phyloP scores from a whole-genome alignment of 1,284 basidiomycete genomes.

The Leccinum huronense region DNA sequence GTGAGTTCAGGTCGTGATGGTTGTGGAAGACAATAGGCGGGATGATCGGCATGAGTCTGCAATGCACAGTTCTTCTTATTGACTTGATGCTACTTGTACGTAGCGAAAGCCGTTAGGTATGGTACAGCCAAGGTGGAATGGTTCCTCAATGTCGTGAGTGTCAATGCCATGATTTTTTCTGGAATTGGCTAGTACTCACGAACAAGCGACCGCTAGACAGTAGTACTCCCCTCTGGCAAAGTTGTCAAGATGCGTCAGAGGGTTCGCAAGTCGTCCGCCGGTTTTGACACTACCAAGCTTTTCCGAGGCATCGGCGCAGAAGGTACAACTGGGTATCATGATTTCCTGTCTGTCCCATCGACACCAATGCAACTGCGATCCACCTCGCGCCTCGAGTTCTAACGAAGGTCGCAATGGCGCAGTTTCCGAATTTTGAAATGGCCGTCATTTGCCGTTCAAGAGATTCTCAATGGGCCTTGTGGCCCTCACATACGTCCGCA shows the following conservation, averaged over 20 bases:
- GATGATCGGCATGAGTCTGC: slow-evolving; percentile 51
- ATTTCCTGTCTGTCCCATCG: too few species aligned
- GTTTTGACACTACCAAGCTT: slow-evolving; percentile 76
- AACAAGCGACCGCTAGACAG: slow-evolving; percentile 45
- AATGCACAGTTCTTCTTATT: not conserved
- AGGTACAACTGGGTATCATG: slow-evolving; percentile 75
- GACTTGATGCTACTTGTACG: slow-evolving; percentile 5
- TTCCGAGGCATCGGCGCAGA: slow-evolving; percentile 85
- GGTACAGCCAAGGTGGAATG: slow-evolving; percentile 75
- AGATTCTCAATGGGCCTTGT: slow-evolving; percentile 68
- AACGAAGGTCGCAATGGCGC: slow-evolving; percentile 73
- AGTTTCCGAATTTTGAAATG: slow-evolving; percentile 60
- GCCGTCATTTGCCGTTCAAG: slow-evolving; percentile 75
- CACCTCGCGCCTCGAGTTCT: slow-evolving; percentile 74
- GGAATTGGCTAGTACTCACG: not conserved
- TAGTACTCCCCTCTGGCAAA: slow-evolving; percentile 76
- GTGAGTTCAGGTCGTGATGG: slow-evolving; percentile 10
- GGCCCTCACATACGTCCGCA: slow-evolving; percentile 57
- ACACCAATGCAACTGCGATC: too few species aligned
- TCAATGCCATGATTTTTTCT: not conserved
- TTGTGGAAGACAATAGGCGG: slow-evolving; percentile 50
- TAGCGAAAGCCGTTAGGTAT: slow-evolving; percentile 79
- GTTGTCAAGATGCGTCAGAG: slow-evolving; percentile 77
- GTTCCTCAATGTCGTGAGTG: slow-evolving; percentile 62
- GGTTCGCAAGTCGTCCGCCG: slow-evolving; percentile 73